Percentiles rank a stretch among this genome's conserved stretches.
Conservation (phyloP, 2,329 filamentous ascomycete genomes). For the Cytospora paraplurivora region DNA sequence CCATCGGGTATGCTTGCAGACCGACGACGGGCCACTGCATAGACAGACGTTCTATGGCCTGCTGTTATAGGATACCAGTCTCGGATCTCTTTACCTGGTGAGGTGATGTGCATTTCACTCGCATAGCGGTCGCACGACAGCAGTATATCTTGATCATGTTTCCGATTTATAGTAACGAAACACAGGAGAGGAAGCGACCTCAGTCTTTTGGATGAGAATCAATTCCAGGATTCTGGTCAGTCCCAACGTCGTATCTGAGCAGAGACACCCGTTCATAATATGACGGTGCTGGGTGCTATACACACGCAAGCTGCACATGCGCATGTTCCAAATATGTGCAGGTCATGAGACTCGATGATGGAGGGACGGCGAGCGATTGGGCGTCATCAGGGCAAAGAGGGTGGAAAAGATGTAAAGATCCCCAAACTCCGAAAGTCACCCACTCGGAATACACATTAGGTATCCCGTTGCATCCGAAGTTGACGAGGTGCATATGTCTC, state of each 20-base stretch:
- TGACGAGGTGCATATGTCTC: background rate
- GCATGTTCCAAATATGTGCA: constrained; percentile 1
- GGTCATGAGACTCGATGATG: constrained; percentile 11
- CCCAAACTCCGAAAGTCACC: background rate
- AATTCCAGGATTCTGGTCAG: background rate
- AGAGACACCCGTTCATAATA: background rate
- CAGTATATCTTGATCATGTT: background rate
- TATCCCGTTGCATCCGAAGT: background rate
- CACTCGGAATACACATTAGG: background rate
- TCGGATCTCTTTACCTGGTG: background rate
- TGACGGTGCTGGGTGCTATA: background rate
- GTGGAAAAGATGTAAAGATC: background rate
- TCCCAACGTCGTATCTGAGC: background rate
- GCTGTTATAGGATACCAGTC: background rate
- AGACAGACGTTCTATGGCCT: background rate
- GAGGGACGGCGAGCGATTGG: background rate
- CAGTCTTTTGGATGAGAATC: background rate
- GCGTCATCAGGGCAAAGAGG: background rate
- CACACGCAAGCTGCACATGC: background rate
- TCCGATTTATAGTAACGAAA: background rate
- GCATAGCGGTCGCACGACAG: background rate
- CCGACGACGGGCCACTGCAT: background rate
- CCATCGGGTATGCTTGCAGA: background rate
- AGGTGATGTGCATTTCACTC: constrained; percentile 1
- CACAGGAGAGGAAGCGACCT: background rate